Evolutionary conservation across 192 early-diverging fungal genomes (phyloP), one percentile per base, ranked within the genome.

Genomic region (Coemansia sp.): DNA sequence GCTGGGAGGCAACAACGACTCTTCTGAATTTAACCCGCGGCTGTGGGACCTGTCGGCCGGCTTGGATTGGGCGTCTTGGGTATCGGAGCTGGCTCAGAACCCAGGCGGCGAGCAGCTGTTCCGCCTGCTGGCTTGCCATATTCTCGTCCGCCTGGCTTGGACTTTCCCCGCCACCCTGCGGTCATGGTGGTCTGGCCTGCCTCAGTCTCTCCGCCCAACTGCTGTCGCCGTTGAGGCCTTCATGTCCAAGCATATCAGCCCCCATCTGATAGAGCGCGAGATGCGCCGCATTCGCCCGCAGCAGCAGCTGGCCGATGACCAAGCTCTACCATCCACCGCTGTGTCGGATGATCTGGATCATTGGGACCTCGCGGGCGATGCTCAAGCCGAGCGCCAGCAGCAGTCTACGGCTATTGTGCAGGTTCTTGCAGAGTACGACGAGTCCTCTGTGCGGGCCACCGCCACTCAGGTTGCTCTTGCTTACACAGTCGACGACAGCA

Each of bases 401-500:
- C 27, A 40, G 18, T 41, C 58, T 1, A 61, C 58, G 31, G 49
- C 58, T 1, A 41, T 76, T 21, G 49, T 61, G 35, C 37, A 56
- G 34, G 53, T 56, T n/a, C 61, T 76, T 2, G 56, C 45, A 8
- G 72, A 76, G 27, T 60, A 76, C 53, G 66, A 69, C 62, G 62
- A 68, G 5, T 47, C 66, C 1, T 19, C 38, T 0, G 62, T 69
- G 39, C 65, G 60, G 0, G 54, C 61, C 10, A 50, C 57, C 0
- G 9, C 61, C 21, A 38, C 53, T 8, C 61, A 68, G 23, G 72
- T 27, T 4, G 63, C 62, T 0, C 26, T 79, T 3, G 49, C 49
- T 0, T 79, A 76, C 21, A 66, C 70, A 10, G 69, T 78, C 11
- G 68, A 75, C 18, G 70, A 81, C 36, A 53, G 62, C 23, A 72